These are phyloP conservation scores for Pseudogymnoascus sp. DNA, from an alignment of 2,329 filamentous ascomycete species.

Conservation along the genomic window DNA sequence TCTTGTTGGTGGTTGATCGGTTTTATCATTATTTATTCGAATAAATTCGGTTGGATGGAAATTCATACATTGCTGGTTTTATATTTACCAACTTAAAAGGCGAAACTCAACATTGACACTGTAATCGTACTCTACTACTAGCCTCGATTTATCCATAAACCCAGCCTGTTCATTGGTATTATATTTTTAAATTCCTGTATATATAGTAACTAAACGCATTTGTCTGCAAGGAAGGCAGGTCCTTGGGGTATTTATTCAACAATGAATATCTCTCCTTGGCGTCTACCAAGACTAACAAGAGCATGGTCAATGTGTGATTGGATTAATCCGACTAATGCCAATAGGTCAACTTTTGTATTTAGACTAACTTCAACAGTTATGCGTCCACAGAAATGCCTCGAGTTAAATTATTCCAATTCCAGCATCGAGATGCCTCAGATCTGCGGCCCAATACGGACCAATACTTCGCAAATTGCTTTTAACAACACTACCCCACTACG, in stretches of 20 bases:
- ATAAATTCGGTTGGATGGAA: neutral
- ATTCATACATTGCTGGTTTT: neutral
- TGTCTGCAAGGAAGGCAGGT: neutral
- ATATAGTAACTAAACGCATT: neutral
- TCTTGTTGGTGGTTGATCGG: neutral
- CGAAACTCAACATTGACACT: neutral
- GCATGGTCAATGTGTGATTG: too few species aligned
- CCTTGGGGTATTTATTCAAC: too few species aligned
- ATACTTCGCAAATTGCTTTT: too few species aligned
- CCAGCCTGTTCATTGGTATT: neutral
- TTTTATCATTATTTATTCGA: neutral
- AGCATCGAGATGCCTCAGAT: too few species aligned
- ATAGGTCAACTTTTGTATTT: too few species aligned
- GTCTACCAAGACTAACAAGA: too few species aligned
- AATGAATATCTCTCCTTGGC: too few species aligned
- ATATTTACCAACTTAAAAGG: neutral
- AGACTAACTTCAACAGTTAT: too few species aligned
- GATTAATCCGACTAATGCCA: too few species aligned
- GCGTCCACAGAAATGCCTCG: too few species aligned
- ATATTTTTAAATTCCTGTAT: neutral
- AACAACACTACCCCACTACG: conserved; percentile 3
- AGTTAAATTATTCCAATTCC: too few species aligned
- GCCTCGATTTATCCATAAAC: neutral
- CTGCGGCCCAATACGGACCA: too few species aligned
- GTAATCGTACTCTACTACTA: neutral